Evolutionary conservation across 2,329 filamentous ascomycete species (phyloP), one percentile per base, ranked within the genome.

Genomic region (Chlorencoelia australis): DNA sequence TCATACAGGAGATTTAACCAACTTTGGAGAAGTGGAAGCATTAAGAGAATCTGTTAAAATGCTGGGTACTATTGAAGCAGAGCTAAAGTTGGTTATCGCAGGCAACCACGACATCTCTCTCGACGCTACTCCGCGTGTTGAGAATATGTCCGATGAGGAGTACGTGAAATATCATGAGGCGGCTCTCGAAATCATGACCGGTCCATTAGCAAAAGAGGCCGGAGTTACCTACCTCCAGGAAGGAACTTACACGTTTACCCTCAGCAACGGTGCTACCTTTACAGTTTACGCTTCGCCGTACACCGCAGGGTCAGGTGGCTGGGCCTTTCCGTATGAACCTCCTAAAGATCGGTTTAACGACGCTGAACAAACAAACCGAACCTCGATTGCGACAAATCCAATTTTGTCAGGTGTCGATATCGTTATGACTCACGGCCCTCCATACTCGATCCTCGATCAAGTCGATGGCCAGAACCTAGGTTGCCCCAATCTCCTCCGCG

Each of bases 81-180:
- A 67, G 10, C 53, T 78, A 6, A 79, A 78, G 47, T 59, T 79
- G 15, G 67, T 78, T 11, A 76, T 79, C 42, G 67, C 73, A 0
- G 75, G 75, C 0, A 79, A 79, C 47, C 73, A 79, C 54, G 73
- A 78, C 47, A 61, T 75, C 8, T 18, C 35, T 2, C 30, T 37
- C 3, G 35, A 33, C 10, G 5, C 19, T 10, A 31, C 18, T 9
- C 35, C 18, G 2, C 15, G 32, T 4, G 39, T 43, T 5, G 30
- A 43, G 9, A 40, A 35, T n/a, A 45, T 38, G 25, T 29, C 36
- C 15, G 30, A 34, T 18, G 25, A 38, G 4, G 30, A 34, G n/a
- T 39, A 38, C 14, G 27, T 15, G 1, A n/a, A 28, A 13, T 32
- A 39, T 7, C 32, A 43, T 14, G 26, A 31, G 6, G 24, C 25